Evolutionary conservation across 352 stramenopile species (phyloP), one percentile per base, ranked within the genome.

Genomic region (Globisporangium perplexum): DNA sequence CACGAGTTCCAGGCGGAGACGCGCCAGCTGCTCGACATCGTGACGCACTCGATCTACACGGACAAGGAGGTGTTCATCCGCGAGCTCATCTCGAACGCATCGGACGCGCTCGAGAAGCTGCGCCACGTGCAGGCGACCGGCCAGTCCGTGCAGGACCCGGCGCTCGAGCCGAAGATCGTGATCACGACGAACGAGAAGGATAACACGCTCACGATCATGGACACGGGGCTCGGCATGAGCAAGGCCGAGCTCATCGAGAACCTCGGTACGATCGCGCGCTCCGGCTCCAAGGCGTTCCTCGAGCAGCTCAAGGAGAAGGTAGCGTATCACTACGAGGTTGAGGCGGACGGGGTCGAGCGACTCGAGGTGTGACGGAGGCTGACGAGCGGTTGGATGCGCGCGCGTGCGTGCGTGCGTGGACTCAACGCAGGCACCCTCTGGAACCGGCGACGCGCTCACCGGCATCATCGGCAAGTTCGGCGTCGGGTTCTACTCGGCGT

Each of bases 391-490:
- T 36, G 10, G 35, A 0, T 45, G 33, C 14, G 42, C 44, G 7
- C 43, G 15, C 23, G 33, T 36, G 3, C 31, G n/a, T 30, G 23
- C 28, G 47, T 51, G 38, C 10, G 4, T n/a, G 1, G 7, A 44
- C 38, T 18, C 10, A 24, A 23, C n/a, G 17, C 31, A 74, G 60
- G 66, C 78, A 8, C 65, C 83, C 11, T 66, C 67, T 3, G 83
- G 86, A 41, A 77, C 76, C 11, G 71, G 77, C 3, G 83, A 93
- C 60, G 87, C 88, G 5, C 66, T 89, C 7, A 75, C 77, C 4
- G 95, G 92, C 45, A 98, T 99, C 60, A 99, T 99, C 60, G 98
- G 98, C 38, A 98, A 99, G 70, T 99, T 99, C 60, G 98, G 98
- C 24, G 98, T 99, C 28, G 98, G 98, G 17, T 99, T 99, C 65